These are phyloP conservation scores for Solanum sparsipilum DNA, from an alignment of 257 asterid genomes.

Conservation along the genomic window DNA sequence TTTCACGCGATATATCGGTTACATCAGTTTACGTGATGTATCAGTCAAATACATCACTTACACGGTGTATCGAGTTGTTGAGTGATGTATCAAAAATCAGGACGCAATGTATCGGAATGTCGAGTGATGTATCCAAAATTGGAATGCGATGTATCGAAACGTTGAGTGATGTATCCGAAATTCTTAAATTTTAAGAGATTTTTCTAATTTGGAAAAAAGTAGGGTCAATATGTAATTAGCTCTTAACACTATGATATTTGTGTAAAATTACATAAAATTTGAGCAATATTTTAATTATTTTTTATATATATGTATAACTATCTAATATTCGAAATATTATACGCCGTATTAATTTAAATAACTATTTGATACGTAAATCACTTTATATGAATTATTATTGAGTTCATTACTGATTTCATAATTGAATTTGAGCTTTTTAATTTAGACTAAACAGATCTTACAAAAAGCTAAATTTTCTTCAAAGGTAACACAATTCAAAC, in stretches of 20 bases:
- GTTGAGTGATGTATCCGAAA: too few species aligned
- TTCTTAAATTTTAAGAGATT: too few species aligned
- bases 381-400: not conserved
- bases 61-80: too few species aligned
- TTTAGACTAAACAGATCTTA: not conserved
- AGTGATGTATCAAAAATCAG: not conserved
- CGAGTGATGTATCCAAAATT: not conserved
- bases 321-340: not conserved
- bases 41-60: too few species aligned
- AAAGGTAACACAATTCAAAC: not conserved
- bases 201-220: too few species aligned
- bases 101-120: fast-evolving
- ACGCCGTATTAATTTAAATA: not conserved
- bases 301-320: too few species aligned
- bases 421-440: not conserved
- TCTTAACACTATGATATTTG: too few species aligned
- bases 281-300: not conserved
- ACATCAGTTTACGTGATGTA: too few species aligned
- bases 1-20: too few species aligned
- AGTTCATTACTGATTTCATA: not conserved
- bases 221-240: too few species aligned
- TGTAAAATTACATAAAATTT: too few species aligned
- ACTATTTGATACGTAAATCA: not conserved
- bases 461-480: not conserved
- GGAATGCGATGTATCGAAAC: too few species aligned